Evolutionary conservation across 495 filamentous ascomycete species (phyloP), one percentile per base, ranked within the genome.

Genomic region (Bryoglossum gracile): DNA sequence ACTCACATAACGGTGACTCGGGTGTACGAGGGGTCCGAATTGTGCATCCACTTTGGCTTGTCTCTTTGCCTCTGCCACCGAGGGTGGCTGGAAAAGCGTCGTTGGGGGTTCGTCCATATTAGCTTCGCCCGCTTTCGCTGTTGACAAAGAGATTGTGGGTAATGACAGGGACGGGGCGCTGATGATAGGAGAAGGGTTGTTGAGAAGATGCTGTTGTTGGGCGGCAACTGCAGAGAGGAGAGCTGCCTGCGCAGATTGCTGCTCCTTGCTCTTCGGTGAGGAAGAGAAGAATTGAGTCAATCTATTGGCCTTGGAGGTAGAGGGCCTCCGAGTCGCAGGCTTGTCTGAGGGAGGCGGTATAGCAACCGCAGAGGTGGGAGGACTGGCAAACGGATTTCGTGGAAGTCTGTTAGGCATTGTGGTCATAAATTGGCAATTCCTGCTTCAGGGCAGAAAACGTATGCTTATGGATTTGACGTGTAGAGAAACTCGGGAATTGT

Each of bases 101-200:
- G 83, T 89, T 2, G 84, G 70, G 28, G 76, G 66, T 57, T 80
- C 84, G 60, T 92, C 85, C 68, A 78, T 78, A 57, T 76, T 81
- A 49, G 76, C 77, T 57, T 87, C 88, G 48, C 88, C 88, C 28
- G 81, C 86, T 10, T 81, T 86, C 46, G 90, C 89, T 8, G 88
- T 89, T 4, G 91, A 95, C 26, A 97, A 76, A 21, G 85, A 94
- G 52, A 98, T 98, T 38, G 85, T 89, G 26, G 92, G 92, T 59
- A 97, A 68, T 35, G 88, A 89, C 53, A 91, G 65, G 58, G 81
- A 80, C 24, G 87, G 69, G 32, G 82, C 78, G 46, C 78, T 83
- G 55, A 87, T 83, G 43, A 78, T 72, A 32, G 82, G 75, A 39
- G 81, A 74, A 26, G 81, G 69, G 47, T 72, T 70, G 53, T 73